Base-by-base conservation (phyloP, 495 filamentous ascomycete genomes). In the Penicillium cosmopolitanum region DNA sequence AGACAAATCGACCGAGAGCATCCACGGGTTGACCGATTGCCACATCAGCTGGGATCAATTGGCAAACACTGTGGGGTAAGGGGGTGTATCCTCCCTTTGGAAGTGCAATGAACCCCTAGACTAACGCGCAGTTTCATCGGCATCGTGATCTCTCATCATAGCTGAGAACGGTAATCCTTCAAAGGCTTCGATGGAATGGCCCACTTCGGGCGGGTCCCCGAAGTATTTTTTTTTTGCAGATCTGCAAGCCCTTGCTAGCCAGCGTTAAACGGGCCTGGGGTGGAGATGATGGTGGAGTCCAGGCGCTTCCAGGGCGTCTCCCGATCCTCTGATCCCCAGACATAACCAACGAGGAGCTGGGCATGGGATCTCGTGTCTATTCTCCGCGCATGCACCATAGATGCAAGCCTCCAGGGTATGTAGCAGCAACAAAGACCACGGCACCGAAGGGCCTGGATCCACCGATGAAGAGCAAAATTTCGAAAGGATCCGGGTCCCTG, bases 111-210 rank as follows among this genome's bases (percentile, higher is more conserved):
- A 25, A n/a, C 31, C 42, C 13, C 50, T 42, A 10, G 51, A 28
- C 11, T 57, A 51, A 15, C 57, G 7, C n/a, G 46, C 21, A 31
- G 23, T 25, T 7, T 13, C 51, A 43, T 40, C 13, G 10, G 42
- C 16, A 69, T 69, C 62, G 64, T 65, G 65, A 62, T 34, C 44
- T 55, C 46, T 64, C 56, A 60, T 19, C 51, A 56, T 46, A 44
- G 51, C 63, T 57, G 68, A 71, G 65, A 53, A 67, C 63, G 63
- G 71, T 36, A 61, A 62, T 36, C 40, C 47, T 52, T 71, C 66
- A 57, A 69, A 65, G 64, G 55, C 56, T 67, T 68, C 61, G 60
- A 63, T 63, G 62, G 66, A 67, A 69, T 67, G 69, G 53, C 62
- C 67, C 71, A 73, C 65, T 36, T 13, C 44, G 60, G 58, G 42